These are phyloP conservation scores for Colletotrichum gigasporum DNA, from an alignment of 2,329 filamentous ascomycete genomes.

Conservation along the genomic window DNA sequence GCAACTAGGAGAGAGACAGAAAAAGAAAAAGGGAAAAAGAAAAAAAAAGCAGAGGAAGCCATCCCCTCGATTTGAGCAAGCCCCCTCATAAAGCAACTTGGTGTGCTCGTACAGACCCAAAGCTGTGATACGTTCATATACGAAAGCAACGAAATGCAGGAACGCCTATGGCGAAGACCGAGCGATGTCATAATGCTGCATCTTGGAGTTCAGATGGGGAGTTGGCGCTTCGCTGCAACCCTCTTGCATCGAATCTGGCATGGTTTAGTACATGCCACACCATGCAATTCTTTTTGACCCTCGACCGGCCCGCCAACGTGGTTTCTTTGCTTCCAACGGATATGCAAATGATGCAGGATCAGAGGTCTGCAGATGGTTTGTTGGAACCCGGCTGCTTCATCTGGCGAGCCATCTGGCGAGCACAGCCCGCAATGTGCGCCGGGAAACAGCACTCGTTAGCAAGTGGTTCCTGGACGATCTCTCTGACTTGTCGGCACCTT, in stretches of 20 bases:
- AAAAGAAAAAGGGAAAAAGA: too few species aligned
- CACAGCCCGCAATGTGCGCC: background rate
- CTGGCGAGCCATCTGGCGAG: too few species aligned
- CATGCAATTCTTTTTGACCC: too few species aligned
- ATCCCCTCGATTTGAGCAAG: too few species aligned
- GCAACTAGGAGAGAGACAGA: background rate
- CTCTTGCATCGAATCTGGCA: background rate
- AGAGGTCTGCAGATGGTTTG: too few species aligned
- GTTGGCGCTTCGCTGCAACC: background rate
- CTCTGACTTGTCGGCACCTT: background rate
- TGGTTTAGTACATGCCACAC: background rate
- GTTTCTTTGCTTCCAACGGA: too few species aligned
- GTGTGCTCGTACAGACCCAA: background rate
- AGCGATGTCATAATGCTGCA: conserved; percentile 2
- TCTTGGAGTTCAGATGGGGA: background rate
- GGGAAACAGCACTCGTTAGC: background rate
- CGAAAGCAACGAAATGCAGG: conserved; percentile 5
- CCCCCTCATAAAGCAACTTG: background rate
- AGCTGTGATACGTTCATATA: conserved; percentile 23
- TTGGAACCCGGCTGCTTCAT: too few species aligned
- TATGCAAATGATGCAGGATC: too few species aligned
- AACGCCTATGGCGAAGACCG: background rate
- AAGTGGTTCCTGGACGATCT: background rate
- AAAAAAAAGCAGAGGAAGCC: too few species aligned
- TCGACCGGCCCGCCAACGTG: too few species aligned